Base-by-base conservation (phyloP, 2,329 filamentous ascomycete genomes). In the Curvularia spicifera region DNA sequence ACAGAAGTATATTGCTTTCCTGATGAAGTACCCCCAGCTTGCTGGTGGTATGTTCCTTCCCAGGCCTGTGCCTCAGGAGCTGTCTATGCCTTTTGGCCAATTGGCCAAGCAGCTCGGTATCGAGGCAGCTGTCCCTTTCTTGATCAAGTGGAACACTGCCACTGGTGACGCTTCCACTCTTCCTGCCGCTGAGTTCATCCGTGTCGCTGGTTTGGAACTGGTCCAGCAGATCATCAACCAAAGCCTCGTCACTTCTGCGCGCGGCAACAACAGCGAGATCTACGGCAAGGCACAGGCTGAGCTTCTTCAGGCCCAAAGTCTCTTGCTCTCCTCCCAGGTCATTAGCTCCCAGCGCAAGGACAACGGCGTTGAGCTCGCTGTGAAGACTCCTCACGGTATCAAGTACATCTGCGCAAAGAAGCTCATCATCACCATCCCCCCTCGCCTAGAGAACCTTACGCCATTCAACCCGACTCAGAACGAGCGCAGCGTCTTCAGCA, bases 41-140 rank as follows among this genome's bases (percentile, higher is more conserved):
- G 64, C 71, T 2, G 53, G 47, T 1, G 81, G 81, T 8, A 82
- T 81, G 56, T 78, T 81, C 22, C 70, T 83, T 0, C 78, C 81
- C 0, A 64, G 71, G 9, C 77, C 78, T 7, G 73, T 83, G 0
- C 81, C 81, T 0, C 73, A 78, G 29, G 82, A 83, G 42, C 70
- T 85, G 1, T 66, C 81, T 20, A 67, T 83, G 4, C 77, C 81
- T 2, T 84, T 81, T 56, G 77, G 79, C 18, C 74, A 82, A 4
- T 84, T 84, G 54, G 72, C 81, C 12, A 66, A 73, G 33, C 84
- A 84, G 67, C 79, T 84, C 67, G 67, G 73, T n/a, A 68, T 85
- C 5, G 67, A 76, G 20, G 78, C 75, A 28, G 71, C 79, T 1
- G 28, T 50, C 2, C 47, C 51, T 9, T 29, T 13, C 2, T 7